These are phyloP conservation scores for Rhynchospora pubera DNA, from an alignment of 176 grass and related monocot species.

Conservation along the genomic window DNA sequence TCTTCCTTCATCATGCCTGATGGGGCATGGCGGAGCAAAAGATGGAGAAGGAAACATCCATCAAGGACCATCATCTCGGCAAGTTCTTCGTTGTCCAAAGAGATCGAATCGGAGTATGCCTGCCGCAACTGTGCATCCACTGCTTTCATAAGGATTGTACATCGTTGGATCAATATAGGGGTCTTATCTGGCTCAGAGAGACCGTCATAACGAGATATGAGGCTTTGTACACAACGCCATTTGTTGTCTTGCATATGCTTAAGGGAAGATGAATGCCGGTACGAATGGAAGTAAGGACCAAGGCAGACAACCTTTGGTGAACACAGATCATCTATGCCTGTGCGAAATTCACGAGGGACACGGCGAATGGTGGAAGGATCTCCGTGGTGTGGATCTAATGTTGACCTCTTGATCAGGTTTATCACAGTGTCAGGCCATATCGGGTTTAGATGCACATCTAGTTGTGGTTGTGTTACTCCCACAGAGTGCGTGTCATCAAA, in stretches of 20 bases:
- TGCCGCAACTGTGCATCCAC: conserved; percentile 25
- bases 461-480: neutral
- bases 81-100: conserved; percentile 25
- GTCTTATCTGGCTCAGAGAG: conserved; percentile 10
- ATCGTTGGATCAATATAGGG: conserved; percentile 18
- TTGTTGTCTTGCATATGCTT: conserved; percentile 25
- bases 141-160: conserved; percentile 14
- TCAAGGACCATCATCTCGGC: conserved; percentile 29
- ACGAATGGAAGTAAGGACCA: conserved; percentile 24
- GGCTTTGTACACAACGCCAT: conserved; percentile 21
- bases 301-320: conserved; percentile 23
- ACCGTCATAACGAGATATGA: conserved; percentile 21
- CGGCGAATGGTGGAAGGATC: conserved; percentile 23
- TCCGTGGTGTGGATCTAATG: neutral
- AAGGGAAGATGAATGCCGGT: conserved; percentile 1
- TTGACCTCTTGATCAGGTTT: conserved; percentile 21
- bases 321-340: neutral
- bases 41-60: conserved; percentile 27
- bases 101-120: conserved; percentile 25
- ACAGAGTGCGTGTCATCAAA: neutral
- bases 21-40: conserved; percentile 11
- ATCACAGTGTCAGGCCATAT: conserved; percentile 23
- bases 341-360: neutral
- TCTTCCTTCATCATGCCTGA: conserved; percentile 19
- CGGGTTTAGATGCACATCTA: conserved; percentile 13